Base-by-base conservation (phyloP, 2,329 filamentous ascomycete species). In the Colletotrichum sp. region DNA sequence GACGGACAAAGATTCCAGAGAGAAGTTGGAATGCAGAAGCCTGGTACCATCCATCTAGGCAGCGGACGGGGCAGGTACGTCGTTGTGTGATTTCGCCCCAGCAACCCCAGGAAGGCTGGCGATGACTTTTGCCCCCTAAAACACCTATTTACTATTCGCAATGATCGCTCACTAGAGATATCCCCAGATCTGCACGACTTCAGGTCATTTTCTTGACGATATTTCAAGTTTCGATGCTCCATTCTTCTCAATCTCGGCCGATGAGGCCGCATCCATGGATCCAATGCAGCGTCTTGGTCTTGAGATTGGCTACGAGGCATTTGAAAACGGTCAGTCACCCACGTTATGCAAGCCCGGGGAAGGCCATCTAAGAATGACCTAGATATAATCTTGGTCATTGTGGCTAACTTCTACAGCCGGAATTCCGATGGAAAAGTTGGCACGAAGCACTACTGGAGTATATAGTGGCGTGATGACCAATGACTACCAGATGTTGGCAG, bases 401-500 rank as follows among this genome's bases (percentile, higher is more conserved):
- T n/a, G 10, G 10, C 43, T 48, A 21, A 48, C 30, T 63, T 28
- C 12, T 10, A 70, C 18, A 78, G 78, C 78, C 9, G 78, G 78
- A 10, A 67, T 79, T 26, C 63, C 77, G 18, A 70, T 78, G 24
- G 55, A 77, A 3, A 57, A 61, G 52, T 16, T 79, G 21, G 75
- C 78, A 24, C 84, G 83, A 1, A 80, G 77, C 7, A 72, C 78
- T 5, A 82, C 83, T 5, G 83, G 83, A 3, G 78, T 75, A 16
- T 86, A 82, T 57, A 77, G 85, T 16, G 85, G 85, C 4, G 79
- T 58, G 16, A 85, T 83, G 57, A 81, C 79, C 2, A 79, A 82
- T 8, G 83, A 85, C 68, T 85, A 85, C 72, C 79, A 83, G 61
- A 83, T 85, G 57, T 82, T 85, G 8, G 68, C 77, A 15, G 61